phyloP scores from a whole-genome alignment of 192 early-diverging fungal species.

The Mortierella claussenii region DNA sequence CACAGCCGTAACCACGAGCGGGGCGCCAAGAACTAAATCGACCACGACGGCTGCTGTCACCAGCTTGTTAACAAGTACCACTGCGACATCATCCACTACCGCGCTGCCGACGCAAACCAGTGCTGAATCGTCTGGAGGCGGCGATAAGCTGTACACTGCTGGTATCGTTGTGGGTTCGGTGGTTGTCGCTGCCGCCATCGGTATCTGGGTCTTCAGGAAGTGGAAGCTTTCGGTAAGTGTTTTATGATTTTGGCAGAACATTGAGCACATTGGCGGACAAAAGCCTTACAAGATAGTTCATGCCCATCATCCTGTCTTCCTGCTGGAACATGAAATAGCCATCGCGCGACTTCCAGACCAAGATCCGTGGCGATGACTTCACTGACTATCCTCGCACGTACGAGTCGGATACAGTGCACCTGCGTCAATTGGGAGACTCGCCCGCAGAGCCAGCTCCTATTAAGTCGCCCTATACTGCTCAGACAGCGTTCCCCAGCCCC shows the following conservation, averaged over 20 bases:
- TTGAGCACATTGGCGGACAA: no score
- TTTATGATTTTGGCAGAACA: no score
- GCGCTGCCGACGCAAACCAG: neutral
- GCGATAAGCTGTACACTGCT: constrained; percentile 12
- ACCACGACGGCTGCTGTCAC: no score
- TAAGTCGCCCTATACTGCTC: constrained; percentile 28
- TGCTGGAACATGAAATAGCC: constrained; percentile 33
- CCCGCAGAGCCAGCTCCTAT: constrained; percentile 16
- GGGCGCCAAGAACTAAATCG: no score
- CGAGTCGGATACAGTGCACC: constrained; percentile 51
- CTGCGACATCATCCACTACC: no score
- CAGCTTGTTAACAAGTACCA: no score
- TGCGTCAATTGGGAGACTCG: constrained; percentile 50
- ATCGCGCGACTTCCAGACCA: constrained; percentile 59
- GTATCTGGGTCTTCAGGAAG: constrained; percentile 65
- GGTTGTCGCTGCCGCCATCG: constrained; percentile 57
- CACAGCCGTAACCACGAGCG: no score
- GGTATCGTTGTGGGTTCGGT: constrained; percentile 28
- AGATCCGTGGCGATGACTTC: constrained; percentile 57
- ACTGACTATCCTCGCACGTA: constrained; percentile 31
- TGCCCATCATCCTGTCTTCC: no score
- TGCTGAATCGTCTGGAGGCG: neutral
- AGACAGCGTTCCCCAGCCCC: constrained; percentile 13
- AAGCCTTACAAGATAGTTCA: no score
- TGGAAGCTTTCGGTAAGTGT: constrained; percentile 60